phyloP scores from a whole-genome alignment of 2,329 filamentous ascomycete genomes.

The Cordyceps cicadae region DNA sequence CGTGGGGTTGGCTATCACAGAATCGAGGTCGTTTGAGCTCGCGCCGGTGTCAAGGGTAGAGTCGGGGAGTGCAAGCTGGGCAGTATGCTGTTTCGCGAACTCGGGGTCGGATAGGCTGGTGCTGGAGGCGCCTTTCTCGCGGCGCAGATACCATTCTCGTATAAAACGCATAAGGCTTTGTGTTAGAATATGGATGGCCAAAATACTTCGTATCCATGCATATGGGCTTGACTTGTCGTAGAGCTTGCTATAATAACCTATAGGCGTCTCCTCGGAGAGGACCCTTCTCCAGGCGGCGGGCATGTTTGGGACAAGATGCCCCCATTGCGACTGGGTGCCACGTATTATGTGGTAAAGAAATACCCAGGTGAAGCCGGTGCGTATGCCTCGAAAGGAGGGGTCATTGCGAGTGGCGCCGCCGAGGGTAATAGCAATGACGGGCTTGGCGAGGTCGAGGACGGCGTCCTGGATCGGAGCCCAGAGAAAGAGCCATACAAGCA shows the following conservation, averaged over 20 bases:
- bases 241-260: conserved; percentile 35
- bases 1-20: neutral
- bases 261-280: conserved; percentile 25
- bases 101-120: conserved; percentile 52
- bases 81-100: conserved; percentile 42
- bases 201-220: conserved; percentile 58
- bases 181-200: conserved; percentile 68
- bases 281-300: conserved; percentile 32
- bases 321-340: conserved; percentile 41
- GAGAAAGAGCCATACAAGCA: conserved; percentile 79
- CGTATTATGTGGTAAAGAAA: conserved; percentile 44
- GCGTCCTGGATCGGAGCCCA: conserved; percentile 84
- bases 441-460: conserved; percentile 82
- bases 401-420: conserved; percentile 65
- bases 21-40: neutral
- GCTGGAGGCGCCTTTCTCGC: conserved; percentile 45
- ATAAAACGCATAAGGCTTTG: conserved; percentile 66
- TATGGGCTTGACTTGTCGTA: conserved; percentile 54
- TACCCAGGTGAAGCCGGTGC: conserved; percentile 64
- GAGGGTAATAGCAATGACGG: conserved; percentile 84
- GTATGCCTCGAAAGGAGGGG: conserved; percentile 62
- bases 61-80: conserved; percentile 25
- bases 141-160: conserved; percentile 57
- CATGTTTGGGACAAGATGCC: conserved; percentile 36
- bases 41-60: conserved; percentile 17